A percentile compares a stretch with the other conserved stretches of the same genome.
These are phyloP conservation scores for Stellera chamaejasme DNA, from an alignment of 345 rosid species.

Conservation along the genomic window DNA sequence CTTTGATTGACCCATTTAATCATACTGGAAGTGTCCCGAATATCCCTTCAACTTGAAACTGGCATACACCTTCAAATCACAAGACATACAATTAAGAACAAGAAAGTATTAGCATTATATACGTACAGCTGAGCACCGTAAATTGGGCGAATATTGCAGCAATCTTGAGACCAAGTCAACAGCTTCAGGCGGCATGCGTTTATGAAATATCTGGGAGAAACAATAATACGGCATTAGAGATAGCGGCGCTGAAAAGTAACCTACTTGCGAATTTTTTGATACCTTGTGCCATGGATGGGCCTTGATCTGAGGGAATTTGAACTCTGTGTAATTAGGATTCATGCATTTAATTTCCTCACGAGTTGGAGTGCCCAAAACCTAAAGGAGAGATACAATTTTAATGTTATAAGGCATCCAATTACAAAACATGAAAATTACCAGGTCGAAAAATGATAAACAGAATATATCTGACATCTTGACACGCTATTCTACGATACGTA, in stretches of 20 bases:
- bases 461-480: too few species aligned
- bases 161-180: constrained; percentile 94
- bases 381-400: constrained; percentile 7
- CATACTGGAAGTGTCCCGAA: too few species aligned
- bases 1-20: too few species aligned
- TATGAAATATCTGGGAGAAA: constrained; percentile 67
- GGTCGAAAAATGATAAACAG: too few species aligned
- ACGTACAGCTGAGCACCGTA: constrained; percentile 87
- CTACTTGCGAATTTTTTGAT: constrained; percentile 7
- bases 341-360: constrained; percentile 98
- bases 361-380: constrained; percentile 98
- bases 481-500: too few species aligned
- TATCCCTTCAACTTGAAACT: too few species aligned
- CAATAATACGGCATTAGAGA: neutral
- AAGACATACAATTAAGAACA: neutral
- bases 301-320: constrained; percentile 94
- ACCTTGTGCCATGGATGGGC: constrained; percentile 99
- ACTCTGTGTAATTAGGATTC: constrained; percentile 96
- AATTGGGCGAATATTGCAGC: constrained; percentile 92
- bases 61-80: too few species aligned
- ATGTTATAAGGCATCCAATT: too few species aligned
- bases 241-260: neutral
- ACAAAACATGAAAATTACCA: too few species aligned
- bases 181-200: constrained; percentile 96
- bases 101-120: constrained; percentile 4